A percentile compares a stretch with the other conserved stretches of the same genome.
Evolutionary conservation across 1,139 yeast genomes (phyloP).

Genomic region (Sporopachydermia cereana): DNA sequence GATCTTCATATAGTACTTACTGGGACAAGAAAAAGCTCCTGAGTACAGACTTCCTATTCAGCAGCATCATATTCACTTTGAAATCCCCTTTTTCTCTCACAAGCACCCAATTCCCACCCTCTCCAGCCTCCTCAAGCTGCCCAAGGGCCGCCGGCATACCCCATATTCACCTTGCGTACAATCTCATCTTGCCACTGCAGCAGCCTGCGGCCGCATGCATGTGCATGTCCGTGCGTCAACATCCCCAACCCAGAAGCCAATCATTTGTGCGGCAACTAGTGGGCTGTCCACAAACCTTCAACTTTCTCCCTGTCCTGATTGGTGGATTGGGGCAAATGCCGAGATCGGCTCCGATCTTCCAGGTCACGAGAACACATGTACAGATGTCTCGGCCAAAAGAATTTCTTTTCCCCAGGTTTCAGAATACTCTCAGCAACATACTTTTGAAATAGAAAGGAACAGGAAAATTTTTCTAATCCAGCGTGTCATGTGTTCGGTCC

Average conservation of each 20-base stretch:
- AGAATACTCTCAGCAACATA: too few species aligned
- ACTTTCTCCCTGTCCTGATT: neutral
- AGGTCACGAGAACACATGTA: neutral
- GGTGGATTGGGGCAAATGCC: neutral
- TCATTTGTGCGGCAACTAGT: neutral
- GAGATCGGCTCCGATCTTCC: conserved; percentile 3
- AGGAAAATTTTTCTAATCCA: too few species aligned
- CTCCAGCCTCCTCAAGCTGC: too few species aligned
- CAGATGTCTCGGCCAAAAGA: neutral
- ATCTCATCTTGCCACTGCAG: neutral
- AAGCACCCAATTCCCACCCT: neutral
- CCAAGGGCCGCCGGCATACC: neutral
- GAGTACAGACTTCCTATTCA: neutral
- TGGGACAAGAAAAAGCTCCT: neutral
- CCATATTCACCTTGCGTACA: conserved; percentile 6
- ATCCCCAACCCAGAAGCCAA: neutral
- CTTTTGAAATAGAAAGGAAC: too few species aligned
- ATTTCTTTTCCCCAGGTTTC: conserved; percentile 6
- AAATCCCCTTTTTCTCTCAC: neutral
- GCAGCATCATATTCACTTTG: neutral
- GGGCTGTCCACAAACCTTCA: neutral
- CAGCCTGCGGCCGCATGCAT: neutral
- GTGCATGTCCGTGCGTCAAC: neutral
- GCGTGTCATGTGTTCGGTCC: too few species aligned
- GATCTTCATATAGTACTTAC: neutral